These are phyloP conservation scores for Scorias spongiosa DNA, from an alignment of 2,329 filamentous ascomycete species.

Conservation along the genomic window DNA sequence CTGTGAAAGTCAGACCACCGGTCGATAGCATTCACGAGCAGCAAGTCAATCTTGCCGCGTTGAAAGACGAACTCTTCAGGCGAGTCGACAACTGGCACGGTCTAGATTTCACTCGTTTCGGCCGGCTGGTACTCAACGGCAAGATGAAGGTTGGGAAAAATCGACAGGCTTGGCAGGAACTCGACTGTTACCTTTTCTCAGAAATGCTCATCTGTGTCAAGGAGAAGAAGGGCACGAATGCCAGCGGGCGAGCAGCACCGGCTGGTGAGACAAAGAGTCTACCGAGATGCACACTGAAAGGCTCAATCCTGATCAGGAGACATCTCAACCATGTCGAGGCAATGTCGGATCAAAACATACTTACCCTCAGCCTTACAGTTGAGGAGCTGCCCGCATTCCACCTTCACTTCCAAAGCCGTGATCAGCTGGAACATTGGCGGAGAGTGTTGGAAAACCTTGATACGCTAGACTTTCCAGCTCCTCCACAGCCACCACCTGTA, in stretches of 20 bases:
- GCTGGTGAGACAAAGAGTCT: conserved; percentile 45
- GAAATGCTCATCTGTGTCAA: conserved; percentile 99
- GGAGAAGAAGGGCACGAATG: conserved; percentile 61
- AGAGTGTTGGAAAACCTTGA: conserved; percentile 76
- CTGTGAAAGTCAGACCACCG: conserved; percentile 26
- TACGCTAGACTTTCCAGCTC: conserved; percentile 42
- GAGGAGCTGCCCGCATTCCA: conserved; percentile 88
- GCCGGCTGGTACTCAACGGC: conserved; percentile 77
- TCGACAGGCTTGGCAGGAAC: conserved; percentile 88
- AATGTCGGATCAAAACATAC: conserved; percentile 57
- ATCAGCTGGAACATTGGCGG: conserved; percentile 80
- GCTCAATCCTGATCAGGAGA: conserved; percentile 95
- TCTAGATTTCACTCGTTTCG: conserved; percentile 82
- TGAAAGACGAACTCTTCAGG: conserved; percentile 67
- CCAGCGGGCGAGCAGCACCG: conserved; percentile 26
- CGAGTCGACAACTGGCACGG: conserved; percentile 99
- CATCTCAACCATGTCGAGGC: conserved; percentile 82
- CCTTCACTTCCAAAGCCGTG: conserved; percentile 69
- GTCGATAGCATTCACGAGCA: conserved; percentile 48
- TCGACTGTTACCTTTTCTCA: conserved; percentile 91
- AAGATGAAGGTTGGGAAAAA: conserved; percentile 91
- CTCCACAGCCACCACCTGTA: conserved; percentile 51
- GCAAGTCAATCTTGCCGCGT: conserved; percentile 57
- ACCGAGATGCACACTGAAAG: conserved; percentile 74
- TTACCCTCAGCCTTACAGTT: conserved; percentile 84